These are phyloP conservation scores for Plasmodium billcollinsi DNA, from an alignment of 169 alveolate species.

Conservation along the genomic window DNA sequence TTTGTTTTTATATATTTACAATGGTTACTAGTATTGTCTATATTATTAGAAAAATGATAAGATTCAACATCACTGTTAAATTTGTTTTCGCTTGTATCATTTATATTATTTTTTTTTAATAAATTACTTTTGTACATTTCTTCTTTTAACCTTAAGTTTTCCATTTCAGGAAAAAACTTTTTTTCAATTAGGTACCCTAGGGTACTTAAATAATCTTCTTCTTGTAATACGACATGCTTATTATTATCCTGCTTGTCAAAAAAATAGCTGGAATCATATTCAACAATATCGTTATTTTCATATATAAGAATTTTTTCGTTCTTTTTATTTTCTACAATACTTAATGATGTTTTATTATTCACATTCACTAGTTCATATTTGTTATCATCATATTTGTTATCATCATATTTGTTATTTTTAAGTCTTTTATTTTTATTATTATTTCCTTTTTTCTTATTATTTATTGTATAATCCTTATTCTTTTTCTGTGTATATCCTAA, in stretches of 20 bases:
- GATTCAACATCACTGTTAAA: not conserved
- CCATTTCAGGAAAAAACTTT: constrained; percentile 81
- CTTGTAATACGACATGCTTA: constrained; percentile 65
- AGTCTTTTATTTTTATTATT: not conserved
- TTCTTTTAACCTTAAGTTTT: constrained; percentile 62
- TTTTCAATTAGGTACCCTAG: constrained; percentile 84
- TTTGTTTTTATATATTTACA: not conserved
- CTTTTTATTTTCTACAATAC: not conserved
- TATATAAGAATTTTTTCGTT: constrained; percentile 50
- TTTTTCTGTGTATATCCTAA: not conserved
- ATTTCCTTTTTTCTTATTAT: not conserved
- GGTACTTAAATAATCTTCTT: constrained; percentile 85
- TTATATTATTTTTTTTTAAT: not conserved
- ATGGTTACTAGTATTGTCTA: constrained; percentile 18
- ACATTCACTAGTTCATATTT: not conserved
- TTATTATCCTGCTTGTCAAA: not conserved
- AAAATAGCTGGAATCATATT: constrained; percentile 39
- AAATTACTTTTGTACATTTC: constrained; percentile 15
- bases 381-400: not conserved
- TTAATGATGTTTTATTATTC: not conserved
- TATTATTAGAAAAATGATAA: not conserved
- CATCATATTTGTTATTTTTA: not conserved
- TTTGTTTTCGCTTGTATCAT: not conserved
- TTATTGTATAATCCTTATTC: not conserved
- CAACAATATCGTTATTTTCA: constrained; percentile 62